Evolutionary conservation across 176 grass and related monocot genomes (phyloP), one percentile per base, ranked within the genome.

Genomic region (Otatea glauca): DNA sequence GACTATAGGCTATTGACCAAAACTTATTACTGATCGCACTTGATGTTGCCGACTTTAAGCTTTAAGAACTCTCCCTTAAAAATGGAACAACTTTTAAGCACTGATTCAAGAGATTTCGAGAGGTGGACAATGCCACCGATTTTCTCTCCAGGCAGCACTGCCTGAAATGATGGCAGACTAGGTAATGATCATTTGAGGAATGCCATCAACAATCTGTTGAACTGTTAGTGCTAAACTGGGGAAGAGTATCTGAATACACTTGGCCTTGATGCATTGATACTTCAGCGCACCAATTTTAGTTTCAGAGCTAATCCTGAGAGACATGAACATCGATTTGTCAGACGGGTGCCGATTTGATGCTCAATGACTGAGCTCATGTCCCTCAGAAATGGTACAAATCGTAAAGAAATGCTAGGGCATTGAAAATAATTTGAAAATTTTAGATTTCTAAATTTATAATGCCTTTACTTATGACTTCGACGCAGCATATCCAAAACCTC

Each of bases 51-150:
- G 29, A 17, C 70, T 81, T 18, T 44, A 44, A 74, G 18, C 61
- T 56, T 39, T 66, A 66, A 55, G 12, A 77, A 3, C 23, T 56
- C 77, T 47, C 69, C 70, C 77, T 32, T 17, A 45, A 67, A 87
- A 87, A 87, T 2, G 18, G 24, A 81, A 44, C 50, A 60, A 12
- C 85, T 69, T 76, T 81, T 59, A 38, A 68, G 85, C 85, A 76
- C 85, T 69, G 85, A 82, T 87, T 76, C 78, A 82, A 71, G 85
- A 75, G 50, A 81, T 68, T 75, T 65, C 7, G 48, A 17, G 60
- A 14, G 37, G 38, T 18, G 34, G 85, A 20, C 59, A 47, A 67
- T 58, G 48, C 9, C 70, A 68, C 8, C 37, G 9, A 74, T 45
- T 45, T 38, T 66, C 38, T 87, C 75, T 50, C 42, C 66, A 63